Base-by-base conservation (phyloP, 495 filamentous ascomycete genomes). In the Evernia prunastri region DNA sequence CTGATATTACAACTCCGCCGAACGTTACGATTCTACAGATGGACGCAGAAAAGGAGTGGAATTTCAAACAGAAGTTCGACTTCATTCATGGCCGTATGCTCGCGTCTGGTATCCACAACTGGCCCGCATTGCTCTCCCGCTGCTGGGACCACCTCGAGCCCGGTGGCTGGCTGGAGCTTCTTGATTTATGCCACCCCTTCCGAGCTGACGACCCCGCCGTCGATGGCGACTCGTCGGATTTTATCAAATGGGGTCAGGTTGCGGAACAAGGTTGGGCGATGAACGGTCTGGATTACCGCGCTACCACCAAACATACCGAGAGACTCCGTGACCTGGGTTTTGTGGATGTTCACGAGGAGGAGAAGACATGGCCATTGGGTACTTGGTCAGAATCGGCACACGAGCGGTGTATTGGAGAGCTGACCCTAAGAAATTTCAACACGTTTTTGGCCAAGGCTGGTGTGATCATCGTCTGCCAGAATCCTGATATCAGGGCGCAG, bases 31-130 rank as follows among this genome's bases (percentile, higher is more conserved):
- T 86, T 69, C 67, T 80, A 31, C 76, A 85, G 56, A 79, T 81
- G 64, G 80, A 85, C 63, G 77, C 77, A 3, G 82, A 84, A 68
- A 78, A 81, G 43, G 71, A 78, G 6, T 87, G 83, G 84, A 66
- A 76, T 0, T 84, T 79, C 62, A 66, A 64, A 47, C 66, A 74
- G n/a, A 69, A 73, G 31, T 85, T 81, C 68, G 77, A 84, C 70
- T 82, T 78, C 68, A 78, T 86, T 61, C 79, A 85, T 64, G 72
- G 73, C 13, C 78, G 83, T 12, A 75, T 80, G 63, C 74, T 86
- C 64, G 67, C 74, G 37, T 76, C 74, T 64, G 78, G 71, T 43
- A 80, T 84, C 63, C 70, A 76, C 37, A 78, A 85, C 72, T 82
- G 81, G 69, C 74, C 67, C 36, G 62, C 67, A 36, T 72, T 84